Conservation (phyloP, 2,329 filamentous ascomycete species). For the Elsinoe australis region DNA sequence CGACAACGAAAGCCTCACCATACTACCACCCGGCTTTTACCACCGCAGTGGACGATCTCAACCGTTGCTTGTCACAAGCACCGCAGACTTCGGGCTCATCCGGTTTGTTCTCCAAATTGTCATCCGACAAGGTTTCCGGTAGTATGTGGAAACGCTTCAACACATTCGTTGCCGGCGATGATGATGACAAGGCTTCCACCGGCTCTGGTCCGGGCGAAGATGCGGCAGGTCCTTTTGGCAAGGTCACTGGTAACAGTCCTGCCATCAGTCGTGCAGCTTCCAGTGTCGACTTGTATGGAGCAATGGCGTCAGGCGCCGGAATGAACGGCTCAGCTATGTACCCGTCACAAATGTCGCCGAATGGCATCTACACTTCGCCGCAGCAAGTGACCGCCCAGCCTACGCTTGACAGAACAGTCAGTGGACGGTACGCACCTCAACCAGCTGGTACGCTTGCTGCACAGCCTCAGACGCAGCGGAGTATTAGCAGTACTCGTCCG, state of each 20-base stretch:
- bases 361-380: conserved; percentile 28
- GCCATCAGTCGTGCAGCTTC: conserved; percentile 51
- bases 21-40: conserved; percentile 77
- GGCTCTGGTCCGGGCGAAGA: conserved; percentile 49
- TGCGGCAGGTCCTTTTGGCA: conserved; percentile 72
- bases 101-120: conserved; percentile 91
- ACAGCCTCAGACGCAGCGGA: conserved; percentile 13
- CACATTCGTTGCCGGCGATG: conserved; percentile 90
- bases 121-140: conserved; percentile 89
- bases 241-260: conserved; percentile 58
- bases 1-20: conserved; percentile 73
- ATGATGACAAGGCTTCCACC: conserved; percentile 58
- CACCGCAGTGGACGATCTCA: conserved; percentile 71
- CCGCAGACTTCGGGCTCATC: conserved; percentile 62
- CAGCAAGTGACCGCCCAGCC: neutral
- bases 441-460: conserved; percentile 8
- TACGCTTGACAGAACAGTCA: conserved; percentile 2
- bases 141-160: conserved; percentile 90
- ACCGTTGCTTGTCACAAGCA: conserved; percentile 72
- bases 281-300: conserved; percentile 67
- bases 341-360: conserved; percentile 19
- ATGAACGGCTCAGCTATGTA: conserved; percentile 24
- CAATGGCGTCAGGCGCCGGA: conserved; percentile 29
- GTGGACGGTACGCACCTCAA: conserved; percentile 20
- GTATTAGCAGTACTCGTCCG: conserved; percentile 12